These are phyloP conservation scores for Auricularia cornea DNA, from an alignment of 768 basidiomycete genomes.

Conservation along the genomic window DNA sequence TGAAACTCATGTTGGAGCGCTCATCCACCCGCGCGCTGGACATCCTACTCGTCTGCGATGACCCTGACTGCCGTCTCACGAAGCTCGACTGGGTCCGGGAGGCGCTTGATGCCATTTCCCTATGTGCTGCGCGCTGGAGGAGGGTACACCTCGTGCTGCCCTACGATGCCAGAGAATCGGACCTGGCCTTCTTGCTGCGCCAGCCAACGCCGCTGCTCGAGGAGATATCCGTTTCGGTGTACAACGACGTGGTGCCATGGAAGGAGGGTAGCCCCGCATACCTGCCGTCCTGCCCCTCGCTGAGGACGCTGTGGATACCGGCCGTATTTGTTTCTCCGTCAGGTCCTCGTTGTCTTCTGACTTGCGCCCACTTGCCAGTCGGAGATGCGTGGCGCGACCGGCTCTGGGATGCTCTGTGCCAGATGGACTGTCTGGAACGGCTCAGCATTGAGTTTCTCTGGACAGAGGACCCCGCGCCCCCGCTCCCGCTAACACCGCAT, in stretches of 20 bases:
- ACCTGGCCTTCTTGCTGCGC: not conserved
- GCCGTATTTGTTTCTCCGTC: not conserved
- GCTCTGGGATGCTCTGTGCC: not conserved
- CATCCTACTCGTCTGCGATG: not conserved
- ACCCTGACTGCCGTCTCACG: not conserved
- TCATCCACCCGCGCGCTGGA: not conserved
- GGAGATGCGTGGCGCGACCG: not conserved
- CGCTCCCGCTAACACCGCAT: too few species aligned
- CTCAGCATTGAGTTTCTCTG: not conserved
- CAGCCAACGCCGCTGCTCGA: not conserved
- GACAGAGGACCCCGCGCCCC: too few species aligned
- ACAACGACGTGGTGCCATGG: not conserved
- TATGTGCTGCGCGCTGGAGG: not conserved
- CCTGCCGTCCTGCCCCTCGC: not conserved
- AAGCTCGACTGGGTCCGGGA: not conserved
- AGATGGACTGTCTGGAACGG: not conserved
- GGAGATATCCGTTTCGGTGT: not conserved
- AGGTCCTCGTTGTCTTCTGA: not conserved
- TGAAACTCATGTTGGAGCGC: not conserved
- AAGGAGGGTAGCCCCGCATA: not conserved
- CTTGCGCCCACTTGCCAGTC: not conserved
- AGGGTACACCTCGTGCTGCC: not conserved
- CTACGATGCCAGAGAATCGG: not conserved
- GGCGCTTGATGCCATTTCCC: not conserved
- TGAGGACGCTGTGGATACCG: not conserved